A percentile compares a stretch with the other conserved stretches of the same genome.
These are phyloP conservation scores for Cladorrhinum samala DNA, from an alignment of 495 filamentous ascomycete species.

Conservation along the genomic window DNA sequence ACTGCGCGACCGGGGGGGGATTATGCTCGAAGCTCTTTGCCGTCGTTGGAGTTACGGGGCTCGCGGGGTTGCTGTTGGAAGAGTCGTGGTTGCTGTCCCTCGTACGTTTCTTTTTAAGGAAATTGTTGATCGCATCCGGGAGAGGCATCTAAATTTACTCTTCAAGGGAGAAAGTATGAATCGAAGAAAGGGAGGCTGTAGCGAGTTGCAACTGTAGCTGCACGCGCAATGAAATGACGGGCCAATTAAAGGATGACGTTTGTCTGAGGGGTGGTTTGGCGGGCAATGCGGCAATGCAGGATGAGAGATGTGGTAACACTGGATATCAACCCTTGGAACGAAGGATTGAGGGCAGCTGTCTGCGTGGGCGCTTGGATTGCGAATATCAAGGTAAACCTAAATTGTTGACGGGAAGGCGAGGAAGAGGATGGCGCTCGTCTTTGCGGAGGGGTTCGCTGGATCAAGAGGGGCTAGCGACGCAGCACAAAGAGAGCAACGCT, in stretches of 20 bases:
- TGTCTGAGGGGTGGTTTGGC: conserved; percentile 7
- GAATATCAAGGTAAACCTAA: background rate
- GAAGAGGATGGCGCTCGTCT: background rate
- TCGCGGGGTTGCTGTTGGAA: conserved; percentile 54
- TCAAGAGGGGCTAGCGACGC: background rate
- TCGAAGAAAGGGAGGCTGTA: conserved; percentile 10
- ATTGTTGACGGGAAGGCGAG: background rate
- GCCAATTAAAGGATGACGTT: conserved; percentile 21
- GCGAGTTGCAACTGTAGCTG: conserved; percentile 15
- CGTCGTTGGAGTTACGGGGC: conserved; percentile 50
- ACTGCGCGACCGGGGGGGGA: conserved; percentile 14
- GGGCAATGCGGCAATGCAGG: background rate
- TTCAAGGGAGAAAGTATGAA: conserved; percentile 19
- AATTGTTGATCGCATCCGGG: conserved; percentile 54
- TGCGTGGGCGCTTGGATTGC: background rate
- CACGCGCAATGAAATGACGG: conserved; percentile 23
- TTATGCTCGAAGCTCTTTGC: conserved; percentile 41
- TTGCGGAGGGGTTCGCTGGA: background rate
- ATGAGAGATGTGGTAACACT: background rate
- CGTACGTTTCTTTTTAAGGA: conserved; percentile 97
- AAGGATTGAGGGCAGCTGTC: background rate
- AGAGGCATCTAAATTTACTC: conserved; percentile 46
- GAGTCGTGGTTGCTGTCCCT: conserved; percentile 61
- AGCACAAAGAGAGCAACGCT: conserved; percentile 1
- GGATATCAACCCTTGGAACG: background rate